Evolutionary conservation across 1,139 yeast genomes (phyloP).

Genomic region (Kodamaea sp.): DNA sequence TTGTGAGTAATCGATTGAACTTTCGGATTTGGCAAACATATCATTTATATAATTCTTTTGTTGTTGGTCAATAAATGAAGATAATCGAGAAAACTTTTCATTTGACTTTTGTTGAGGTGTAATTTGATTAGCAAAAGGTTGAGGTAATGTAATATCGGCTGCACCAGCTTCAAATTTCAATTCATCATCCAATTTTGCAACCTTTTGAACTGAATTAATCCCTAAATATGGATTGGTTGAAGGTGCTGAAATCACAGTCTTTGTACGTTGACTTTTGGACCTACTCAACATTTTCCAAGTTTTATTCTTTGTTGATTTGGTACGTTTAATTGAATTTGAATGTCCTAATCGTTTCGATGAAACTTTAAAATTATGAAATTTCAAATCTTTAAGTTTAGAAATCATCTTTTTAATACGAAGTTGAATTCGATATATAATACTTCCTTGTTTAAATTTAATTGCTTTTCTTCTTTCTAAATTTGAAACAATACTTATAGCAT

Average conservation of each 20-base stretch:
- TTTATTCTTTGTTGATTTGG: conserved; percentile 4
- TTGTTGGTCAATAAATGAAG: conserved; percentile 30
- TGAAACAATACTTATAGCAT: conserved; percentile 12
- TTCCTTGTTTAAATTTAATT: conserved; percentile 32
- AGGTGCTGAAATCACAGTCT: conserved; percentile 24
- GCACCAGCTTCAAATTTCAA: conserved; percentile 32
- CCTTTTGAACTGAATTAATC: conserved; percentile 15
- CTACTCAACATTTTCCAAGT: not conserved
- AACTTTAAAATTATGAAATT: conserved; percentile 25
- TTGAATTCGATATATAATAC: conserved; percentile 29
- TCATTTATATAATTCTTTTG: conserved; percentile 18
- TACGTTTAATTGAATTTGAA: conserved; percentile 6
- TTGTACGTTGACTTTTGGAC: conserved; percentile 1
- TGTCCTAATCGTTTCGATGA: conserved; percentile 27
- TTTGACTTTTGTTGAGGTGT: conserved; percentile 7
- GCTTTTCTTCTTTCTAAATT: conserved; percentile 32
- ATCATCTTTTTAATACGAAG: conserved; percentile 24
- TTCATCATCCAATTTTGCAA: conserved; percentile 22
- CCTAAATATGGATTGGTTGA: conserved; percentile 31
- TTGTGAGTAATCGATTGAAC: conserved; percentile 18
- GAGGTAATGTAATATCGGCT: conserved; percentile 15
- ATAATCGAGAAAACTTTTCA: conserved; percentile 21
- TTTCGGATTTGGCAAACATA: conserved; percentile 13
- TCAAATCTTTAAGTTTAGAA: conserved; percentile 20
- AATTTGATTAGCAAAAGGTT: conserved; percentile 6